Percentiles rank a stretch among this genome's conserved stretches.
phyloP scores from a whole-genome alignment of 2,329 filamentous ascomycete species.

The Dendryphion nanum region DNA sequence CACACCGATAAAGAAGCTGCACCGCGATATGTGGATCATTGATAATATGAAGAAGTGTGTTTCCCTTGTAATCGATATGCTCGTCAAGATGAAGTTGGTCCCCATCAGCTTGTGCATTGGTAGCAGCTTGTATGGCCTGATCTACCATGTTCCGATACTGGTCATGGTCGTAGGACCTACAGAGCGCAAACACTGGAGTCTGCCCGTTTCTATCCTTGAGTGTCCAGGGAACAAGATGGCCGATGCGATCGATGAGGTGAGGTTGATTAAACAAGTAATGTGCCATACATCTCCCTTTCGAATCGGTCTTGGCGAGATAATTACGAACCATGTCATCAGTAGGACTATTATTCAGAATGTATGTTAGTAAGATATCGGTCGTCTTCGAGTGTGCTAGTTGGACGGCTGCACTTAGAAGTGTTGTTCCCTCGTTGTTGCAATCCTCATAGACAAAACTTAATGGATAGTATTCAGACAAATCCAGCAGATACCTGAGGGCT shows the following conservation, averaged over 20 bases:
- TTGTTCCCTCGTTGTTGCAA: slow-evolving; percentile 85
- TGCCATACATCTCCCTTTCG: slow-evolving; percentile 82
- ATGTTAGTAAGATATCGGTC: slow-evolving; percentile 72
- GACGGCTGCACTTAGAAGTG: slow-evolving; percentile 83
- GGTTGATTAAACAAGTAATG: slow-evolving; percentile 96
- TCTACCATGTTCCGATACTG: slow-evolving; percentile 87
- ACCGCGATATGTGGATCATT: slow-evolving; percentile 77
- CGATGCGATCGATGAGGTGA: slow-evolving; percentile 72
- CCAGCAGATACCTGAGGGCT: slow-evolving; percentile 76
- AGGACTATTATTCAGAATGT: slow-evolving; percentile 57
- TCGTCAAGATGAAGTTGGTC: slow-evolving; percentile 85
- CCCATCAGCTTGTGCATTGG: slow-evolving; percentile 70
- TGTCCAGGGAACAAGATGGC: slow-evolving; percentile 78
- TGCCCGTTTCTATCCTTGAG: slow-evolving; percentile 95
- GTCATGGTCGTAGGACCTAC: slow-evolving; percentile 89
- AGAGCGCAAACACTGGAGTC: slow-evolving; percentile 94
- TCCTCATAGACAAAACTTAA: slow-evolving; percentile 72
- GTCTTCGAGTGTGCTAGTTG: slow-evolving; percentile 76
- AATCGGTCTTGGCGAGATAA: slow-evolving; percentile 77
- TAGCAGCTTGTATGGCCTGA: slow-evolving; percentile 72
- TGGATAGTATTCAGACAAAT: slow-evolving; percentile 73
- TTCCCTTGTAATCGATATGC: slow-evolving; percentile 88
- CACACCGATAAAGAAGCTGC: slow-evolving; percentile 76
- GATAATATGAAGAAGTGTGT: slow-evolving; percentile 93
- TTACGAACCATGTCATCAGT: slow-evolving; percentile 57